Evolutionary conservation across 2,329 filamentous ascomycete genomes (phyloP), one percentile per base, ranked within the genome.

Genomic region (Sordariomycetes sp.): DNA sequence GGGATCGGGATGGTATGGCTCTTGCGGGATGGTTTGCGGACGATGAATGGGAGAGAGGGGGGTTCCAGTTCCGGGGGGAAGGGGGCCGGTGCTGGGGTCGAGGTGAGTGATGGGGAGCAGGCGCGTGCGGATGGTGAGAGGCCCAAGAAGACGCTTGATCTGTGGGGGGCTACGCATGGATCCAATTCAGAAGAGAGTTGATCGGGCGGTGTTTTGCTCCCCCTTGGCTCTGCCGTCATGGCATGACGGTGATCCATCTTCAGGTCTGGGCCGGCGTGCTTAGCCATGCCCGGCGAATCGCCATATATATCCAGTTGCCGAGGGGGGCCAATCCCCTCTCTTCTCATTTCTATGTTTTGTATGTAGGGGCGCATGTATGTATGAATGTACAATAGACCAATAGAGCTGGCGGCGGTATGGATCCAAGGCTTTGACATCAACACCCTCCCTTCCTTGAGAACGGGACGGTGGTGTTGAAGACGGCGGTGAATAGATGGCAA

Each of bases 1-100:
- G 81, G 81, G 11, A 65, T 77, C 1, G 46, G 70, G 14, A 76
- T 76, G 20, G 70, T 70, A 18, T 68, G 72, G 52, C 58, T 73
- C 16, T 60, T 74, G 22, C 65, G 71, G 58, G 37, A 53, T 18
- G 51, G 43, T 3, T 6, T 53, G n/a, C n/a, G 46, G 16, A 58
- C 56, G 22, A 56, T 40, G 54, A 53, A 22, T 55, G 54, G 5
- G 20, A 6, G n/a, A 55, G 50, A 54, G 59, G 50, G 59, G 60
- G 5, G 18, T 46, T n/a, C 57, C 52, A 22, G 59, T 58, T 34
- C 53, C 40, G 37, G 52, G 48, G 61, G 57, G 11, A 34, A 34
- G 16, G 34, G 35, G 40, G 59, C 35, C 37, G 51, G 37, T 40
- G 56, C 28, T 10, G 46, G 43, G 22, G 43, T 22, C 12, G 43